Evolutionary conservation across 208 protist species (phyloP).

Genomic region (Wallacemonas sp.): DNA sequence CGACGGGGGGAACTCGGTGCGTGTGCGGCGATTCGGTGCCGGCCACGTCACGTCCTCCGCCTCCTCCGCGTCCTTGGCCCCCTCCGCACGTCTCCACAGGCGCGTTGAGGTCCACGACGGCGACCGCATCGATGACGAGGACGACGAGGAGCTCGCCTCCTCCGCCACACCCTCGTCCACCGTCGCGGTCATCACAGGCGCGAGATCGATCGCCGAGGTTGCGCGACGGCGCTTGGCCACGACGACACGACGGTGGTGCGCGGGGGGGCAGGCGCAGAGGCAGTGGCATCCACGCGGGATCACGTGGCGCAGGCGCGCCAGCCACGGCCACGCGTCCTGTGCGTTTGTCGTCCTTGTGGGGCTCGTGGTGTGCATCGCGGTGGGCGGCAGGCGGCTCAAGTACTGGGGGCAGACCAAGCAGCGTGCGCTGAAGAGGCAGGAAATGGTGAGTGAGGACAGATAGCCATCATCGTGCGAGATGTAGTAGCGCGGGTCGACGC

Average conservation of each 20-base stretch:
- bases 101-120: not conserved
- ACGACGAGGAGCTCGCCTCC: not conserved
- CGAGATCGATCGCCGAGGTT: too few relatives aligned
- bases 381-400: too few relatives aligned
- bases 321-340: too few relatives aligned
- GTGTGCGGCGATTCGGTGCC: too few relatives aligned
- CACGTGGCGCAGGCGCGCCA: too few relatives aligned
- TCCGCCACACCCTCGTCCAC: not conserved
- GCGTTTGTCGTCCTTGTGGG: not conserved
- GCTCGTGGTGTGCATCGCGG: not conserved
- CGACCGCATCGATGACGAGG: not conserved
- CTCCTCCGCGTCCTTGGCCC: too few relatives aligned
- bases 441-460: slow-evolving; percentile 45
- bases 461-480: slow-evolving; percentile 39
- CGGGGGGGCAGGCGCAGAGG: slow-evolving; percentile 35
- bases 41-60: too few relatives aligned
- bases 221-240: not conserved
- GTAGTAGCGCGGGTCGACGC: slow-evolving; percentile 66
- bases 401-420: slow-evolving; percentile 45
- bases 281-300: slow-evolving; percentile 26
- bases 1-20: too few relatives aligned
- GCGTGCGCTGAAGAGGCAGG: slow-evolving; percentile 46
- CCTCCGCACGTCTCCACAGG: too few relatives aligned
- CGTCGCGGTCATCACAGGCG: not conserved
- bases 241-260: slow-evolving; percentile 22